Percentiles rank a stretch among this genome's conserved stretches.
These are phyloP conservation scores for Scheffersomyces spartinae DNA, from an alignment of 805 yeast genomes.

Conservation along the genomic window DNA sequence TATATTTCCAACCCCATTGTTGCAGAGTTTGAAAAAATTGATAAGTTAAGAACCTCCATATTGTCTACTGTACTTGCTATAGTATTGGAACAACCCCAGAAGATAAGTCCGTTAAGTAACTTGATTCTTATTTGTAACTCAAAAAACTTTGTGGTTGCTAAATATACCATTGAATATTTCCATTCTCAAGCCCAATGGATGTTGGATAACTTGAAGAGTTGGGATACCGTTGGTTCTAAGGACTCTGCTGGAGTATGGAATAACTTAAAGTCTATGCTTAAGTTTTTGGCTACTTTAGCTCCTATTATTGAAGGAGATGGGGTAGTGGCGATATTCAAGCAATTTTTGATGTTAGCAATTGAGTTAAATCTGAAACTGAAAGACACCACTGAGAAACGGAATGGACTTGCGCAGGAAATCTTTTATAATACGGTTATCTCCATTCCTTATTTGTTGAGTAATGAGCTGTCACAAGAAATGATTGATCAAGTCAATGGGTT, in stretches of 20 bases:
- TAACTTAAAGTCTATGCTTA: constrained; percentile 54
- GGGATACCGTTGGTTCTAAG: constrained; percentile 8
- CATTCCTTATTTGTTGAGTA: constrained; percentile 51
- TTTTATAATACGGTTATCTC: constrained; percentile 50
- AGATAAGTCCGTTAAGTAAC: constrained; percentile 59
- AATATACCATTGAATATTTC: constrained; percentile 55
- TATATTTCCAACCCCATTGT: constrained; percentile 57
- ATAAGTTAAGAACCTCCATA: constrained; percentile 45
- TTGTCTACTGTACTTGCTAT: constrained; percentile 58
- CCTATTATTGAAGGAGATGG: constrained; percentile 45
- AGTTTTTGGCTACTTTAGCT: constrained; percentile 57
- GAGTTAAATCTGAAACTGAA: constrained; percentile 35
- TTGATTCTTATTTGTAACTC: constrained; percentile 57
- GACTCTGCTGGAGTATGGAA: constrained; percentile 51
- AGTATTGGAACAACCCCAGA: constrained; percentile 84
- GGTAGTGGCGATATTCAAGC: constrained; percentile 32
- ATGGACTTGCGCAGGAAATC: constrained; percentile 56
- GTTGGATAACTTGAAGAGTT: constrained; percentile 20
- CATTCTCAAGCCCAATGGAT: constrained; percentile 52
- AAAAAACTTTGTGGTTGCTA: constrained; percentile 53
- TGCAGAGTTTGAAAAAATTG: constrained; percentile 53
- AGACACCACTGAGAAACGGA: constrained; percentile 19
- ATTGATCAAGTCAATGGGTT: constrained; percentile 31
- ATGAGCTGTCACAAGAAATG: constrained; percentile 19
- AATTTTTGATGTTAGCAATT: constrained; percentile 43